Base-by-base conservation (phyloP, 805 yeast genomes). In the Maudiozyma barnettii region DNA sequence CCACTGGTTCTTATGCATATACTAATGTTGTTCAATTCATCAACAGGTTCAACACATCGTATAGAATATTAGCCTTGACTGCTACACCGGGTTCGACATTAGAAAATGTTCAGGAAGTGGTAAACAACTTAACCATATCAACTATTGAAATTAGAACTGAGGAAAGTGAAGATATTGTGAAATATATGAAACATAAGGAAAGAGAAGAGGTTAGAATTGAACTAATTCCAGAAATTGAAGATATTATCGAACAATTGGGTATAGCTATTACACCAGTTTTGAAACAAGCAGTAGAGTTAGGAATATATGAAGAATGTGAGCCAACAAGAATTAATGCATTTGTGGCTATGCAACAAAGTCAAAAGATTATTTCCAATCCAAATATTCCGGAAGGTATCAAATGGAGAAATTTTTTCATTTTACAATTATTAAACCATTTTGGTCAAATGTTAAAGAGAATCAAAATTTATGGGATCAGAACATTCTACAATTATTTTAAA, bases 81-180 rank as follows among this genome's bases (percentile, higher is more conserved):
- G 99, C 99, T 1, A 93, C 99, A 0, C 99, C 99, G 0, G 93
- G 96, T 0, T 73, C 95, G 0, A 83, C 83, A 49, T 75, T 87
- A 1, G 95, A 85, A 49, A 86, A 91, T 2, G 95, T 95, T 0
- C 97, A 95, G 63, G 82, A 79, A 42, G 83, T 93, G 23, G 80
- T 93, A 1, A 75, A 77, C 47, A 87, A 86, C 55, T 67, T 93
- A 49, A 65, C 66, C 23, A 84, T 93, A 1, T 82, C 96, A 0
- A 74, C 74, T 46, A 80, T 89, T 39, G 97, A 91, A 61, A 78
- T 90, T 19, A 71, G 98, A 49, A 84, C 96, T 0, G 98, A 93
- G 59, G 76, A 77, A 35, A 82, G 93, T 53, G 71, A 79, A 16
- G 98, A 95, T 61, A 82, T 88, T 9, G 68, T 71, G n/a, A 80